Base-by-base conservation (phyloP, 1,139 yeast genomes). In the Taphrina flavorubra region DNA sequence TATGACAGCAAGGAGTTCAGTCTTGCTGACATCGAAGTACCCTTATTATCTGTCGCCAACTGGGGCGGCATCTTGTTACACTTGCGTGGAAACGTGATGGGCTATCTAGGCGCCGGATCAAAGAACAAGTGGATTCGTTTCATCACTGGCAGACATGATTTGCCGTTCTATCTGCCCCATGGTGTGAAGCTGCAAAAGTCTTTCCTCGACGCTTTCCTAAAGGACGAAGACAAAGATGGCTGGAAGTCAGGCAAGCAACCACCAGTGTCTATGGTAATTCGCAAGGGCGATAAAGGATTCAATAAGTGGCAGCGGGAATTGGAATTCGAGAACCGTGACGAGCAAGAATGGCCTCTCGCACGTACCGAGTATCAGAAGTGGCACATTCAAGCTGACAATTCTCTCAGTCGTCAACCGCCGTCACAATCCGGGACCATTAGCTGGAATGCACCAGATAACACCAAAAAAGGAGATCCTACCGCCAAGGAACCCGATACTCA, bases 1-100 rank as follows among this genome's bases (percentile, higher is more conserved):
- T 51, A 51, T 31, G 56, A 25, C 11, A 11, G 34, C 34, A 51
- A 51, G 16, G 56, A 51, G 16, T 51, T 51, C 36, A 20, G 20
- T 11, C 56, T 51, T 31, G 36, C 56, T 10, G 56, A 51, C 56
- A 51, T 51, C 56, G 56, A 51, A 18, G 56, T 51, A 10, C 56
- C 56, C 8, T 18, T 51, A 10, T 34, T 51, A 10, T 11, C 16
- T 31, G 56, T 51, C 13, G 56, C 56, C 11, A 51, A 51, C 16
- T 51, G 56, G 56, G 56, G 56, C 3, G 56, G 56, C 20, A 51
- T 51, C 16, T n/a, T 51, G 11, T 18, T 51, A 14, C 56, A 51
- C 20, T 34, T 51, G 56, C 34, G 56, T 7, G 56, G 56, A 10
- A 51, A 51, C 36, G 56, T 51, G 11, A 10, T 51, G 11, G 56